These are phyloP conservation scores for Cladosporium austrohemisphaericum DNA, from an alignment of 2,329 filamentous ascomycete species.

Conservation along the genomic window DNA sequence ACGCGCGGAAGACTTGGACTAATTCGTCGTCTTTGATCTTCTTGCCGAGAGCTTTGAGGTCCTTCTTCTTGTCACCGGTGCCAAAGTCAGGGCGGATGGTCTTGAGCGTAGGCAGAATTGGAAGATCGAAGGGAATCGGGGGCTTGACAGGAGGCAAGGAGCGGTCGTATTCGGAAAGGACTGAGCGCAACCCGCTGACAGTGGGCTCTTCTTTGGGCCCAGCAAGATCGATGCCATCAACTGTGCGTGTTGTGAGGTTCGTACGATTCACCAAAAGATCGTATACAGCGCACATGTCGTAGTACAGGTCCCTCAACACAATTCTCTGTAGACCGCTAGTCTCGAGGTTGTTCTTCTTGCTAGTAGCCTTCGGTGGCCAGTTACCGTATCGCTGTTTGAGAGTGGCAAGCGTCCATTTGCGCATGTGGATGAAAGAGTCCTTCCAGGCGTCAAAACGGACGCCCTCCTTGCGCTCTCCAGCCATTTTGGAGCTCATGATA, in stretches of 20 bases:
- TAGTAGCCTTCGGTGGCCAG: constrained; percentile 87
- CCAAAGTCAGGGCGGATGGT: constrained; percentile 62
- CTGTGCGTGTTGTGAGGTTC: constrained; percentile 71
- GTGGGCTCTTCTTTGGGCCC: constrained; percentile 55
- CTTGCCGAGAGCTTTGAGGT: constrained; percentile 65
- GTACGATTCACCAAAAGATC: constrained; percentile 81
- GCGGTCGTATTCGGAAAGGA: constrained; percentile 84
- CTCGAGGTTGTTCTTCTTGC: constrained; percentile 85
- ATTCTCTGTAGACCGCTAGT: constrained; percentile 82
- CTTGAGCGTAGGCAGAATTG: constrained; percentile 68
- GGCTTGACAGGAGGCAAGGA: constrained; percentile 86
- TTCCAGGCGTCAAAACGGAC: constrained; percentile 85
- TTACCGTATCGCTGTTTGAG: constrained; percentile 66
- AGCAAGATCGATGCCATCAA: constrained; percentile 60
- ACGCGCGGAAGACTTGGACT: constrained; percentile 69
- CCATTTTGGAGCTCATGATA: constrained; percentile 76
- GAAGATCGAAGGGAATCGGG: constrained; percentile 85
- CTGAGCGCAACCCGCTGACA: constrained; percentile 67
- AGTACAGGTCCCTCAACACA: constrained; percentile 76
- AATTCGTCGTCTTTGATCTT: constrained; percentile 77
- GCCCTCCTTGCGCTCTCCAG: constrained; percentile 66
- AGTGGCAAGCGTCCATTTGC: constrained; percentile 67
- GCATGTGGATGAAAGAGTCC: constrained; percentile 67
- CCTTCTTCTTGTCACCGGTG: constrained; percentile 66
- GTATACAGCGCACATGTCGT: constrained; percentile 81